Percentiles rank a stretch among this genome's conserved stretches.
phyloP scores from a whole-genome alignment of 2,329 filamentous ascomycete genomes.

The Claviceps purpurea region DNA sequence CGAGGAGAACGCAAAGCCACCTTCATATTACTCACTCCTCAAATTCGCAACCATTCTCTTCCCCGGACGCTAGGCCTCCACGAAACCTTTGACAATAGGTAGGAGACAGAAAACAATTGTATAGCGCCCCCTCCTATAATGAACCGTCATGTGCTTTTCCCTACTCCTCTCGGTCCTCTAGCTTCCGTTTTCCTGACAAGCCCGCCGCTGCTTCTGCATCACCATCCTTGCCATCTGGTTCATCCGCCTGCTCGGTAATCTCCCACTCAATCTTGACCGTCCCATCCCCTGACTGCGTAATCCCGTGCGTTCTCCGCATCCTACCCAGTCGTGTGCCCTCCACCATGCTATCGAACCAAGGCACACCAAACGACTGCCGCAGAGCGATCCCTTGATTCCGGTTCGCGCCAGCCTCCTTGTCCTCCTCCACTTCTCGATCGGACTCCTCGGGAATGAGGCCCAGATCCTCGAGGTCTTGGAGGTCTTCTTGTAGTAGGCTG shows the following conservation, averaged over 20 bases:
- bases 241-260: constrained; percentile 57
- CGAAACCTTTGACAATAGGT: not conserved
- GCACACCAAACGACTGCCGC: constrained; percentile 54
- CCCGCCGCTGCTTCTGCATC: constrained; percentile 18
- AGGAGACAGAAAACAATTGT: not conserved
- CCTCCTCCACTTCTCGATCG: constrained; percentile 16
- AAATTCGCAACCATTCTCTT: not conserved
- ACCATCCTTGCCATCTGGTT: constrained; percentile 18
- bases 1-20: too few species aligned
- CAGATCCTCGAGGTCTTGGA: constrained; percentile 59
- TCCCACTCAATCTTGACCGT: constrained; percentile 67
- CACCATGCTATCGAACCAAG: constrained; percentile 78
- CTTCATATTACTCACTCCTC: not conserved
- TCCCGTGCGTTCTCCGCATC: constrained; percentile 47
- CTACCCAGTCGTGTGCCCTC: constrained; percentile 61
- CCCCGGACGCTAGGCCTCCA: not conserved
- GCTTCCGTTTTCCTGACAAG: constrained; percentile 39
- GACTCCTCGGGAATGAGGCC: constrained; percentile 48
- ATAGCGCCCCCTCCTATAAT: not conserved
- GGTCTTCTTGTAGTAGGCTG: constrained; percentile 56
- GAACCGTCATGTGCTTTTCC: not conserved
- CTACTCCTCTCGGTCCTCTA: constrained; percentile 26
- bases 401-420: constrained; percentile 14
- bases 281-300: constrained; percentile 44
- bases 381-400: constrained; percentile 18